Conservation (phyloP, 1,284 basidiomycete genomes). For the Vanrija sp. region DNA sequence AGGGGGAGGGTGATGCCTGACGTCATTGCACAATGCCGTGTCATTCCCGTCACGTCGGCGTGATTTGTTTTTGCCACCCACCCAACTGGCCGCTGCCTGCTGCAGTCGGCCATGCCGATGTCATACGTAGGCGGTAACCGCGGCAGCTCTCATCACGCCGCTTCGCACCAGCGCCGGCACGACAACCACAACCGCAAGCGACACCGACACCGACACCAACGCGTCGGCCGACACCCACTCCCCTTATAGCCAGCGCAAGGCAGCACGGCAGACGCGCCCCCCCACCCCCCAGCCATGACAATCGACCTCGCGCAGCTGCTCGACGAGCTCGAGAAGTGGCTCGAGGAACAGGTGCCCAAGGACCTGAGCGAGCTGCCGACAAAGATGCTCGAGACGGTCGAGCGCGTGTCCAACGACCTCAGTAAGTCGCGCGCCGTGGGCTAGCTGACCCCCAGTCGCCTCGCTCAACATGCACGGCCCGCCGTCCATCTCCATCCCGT, state of each 20-base stretch:
- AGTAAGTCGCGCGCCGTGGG: too few species aligned
- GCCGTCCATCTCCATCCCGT: slow-evolving; percentile 44
- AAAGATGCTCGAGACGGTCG: slow-evolving; percentile 44
- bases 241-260: too few species aligned
- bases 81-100: background rate
- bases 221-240: too few species aligned
- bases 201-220: too few species aligned
- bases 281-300: slow-evolving; percentile 24
- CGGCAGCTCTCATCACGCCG: too few species aligned
- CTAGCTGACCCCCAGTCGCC: slow-evolving; percentile 27
- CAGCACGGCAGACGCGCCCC: background rate
- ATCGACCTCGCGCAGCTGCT: slow-evolving; percentile 36
- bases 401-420: slow-evolving; percentile 42
- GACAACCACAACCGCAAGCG: too few species aligned
- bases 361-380: slow-evolving; percentile 44
- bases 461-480: slow-evolving; percentile 45
- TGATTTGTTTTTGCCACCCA: slow-evolving; percentile 3
- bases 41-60: background rate
- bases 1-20: background rate
- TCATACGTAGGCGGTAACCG: too few species aligned
- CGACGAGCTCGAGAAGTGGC: slow-evolving; percentile 47
- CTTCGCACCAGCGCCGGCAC: slow-evolving; percentile 3
- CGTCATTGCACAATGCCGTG: background rate
- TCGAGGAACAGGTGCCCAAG: slow-evolving; percentile 42
- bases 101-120: too few species aligned